phyloP scores from a whole-genome alignment of 2,329 filamentous ascomycete species.

The Ceratocystis diversiconidia region DNA sequence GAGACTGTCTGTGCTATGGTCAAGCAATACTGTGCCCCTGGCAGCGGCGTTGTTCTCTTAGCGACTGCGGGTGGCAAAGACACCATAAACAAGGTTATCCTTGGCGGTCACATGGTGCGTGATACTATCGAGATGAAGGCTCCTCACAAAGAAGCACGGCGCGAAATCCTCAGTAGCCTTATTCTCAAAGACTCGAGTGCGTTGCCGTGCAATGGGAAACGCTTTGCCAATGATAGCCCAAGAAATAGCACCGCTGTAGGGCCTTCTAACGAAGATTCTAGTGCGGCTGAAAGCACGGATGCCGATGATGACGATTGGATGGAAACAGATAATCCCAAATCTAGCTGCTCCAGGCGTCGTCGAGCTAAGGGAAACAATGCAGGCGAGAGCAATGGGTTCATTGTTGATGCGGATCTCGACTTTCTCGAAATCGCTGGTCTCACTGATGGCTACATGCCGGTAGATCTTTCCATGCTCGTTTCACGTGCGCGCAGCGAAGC shows the following conservation, averaged over 20 bases:
- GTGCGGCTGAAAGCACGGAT: constrained; percentile 29
- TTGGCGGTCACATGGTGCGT: constrained; percentile 81
- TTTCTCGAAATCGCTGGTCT: constrained; percentile 85
- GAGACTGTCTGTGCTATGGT: constrained; percentile 75
- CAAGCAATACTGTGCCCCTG: constrained; percentile 65
- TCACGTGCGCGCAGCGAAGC: constrained; percentile 83
- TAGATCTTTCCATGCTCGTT: constrained; percentile 74
- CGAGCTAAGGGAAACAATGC: constrained; percentile 21
- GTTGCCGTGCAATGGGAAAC: not conserved
- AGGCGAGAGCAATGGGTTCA: constrained; percentile 44
- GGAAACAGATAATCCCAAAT: constrained; percentile 47
- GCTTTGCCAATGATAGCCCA: not conserved
- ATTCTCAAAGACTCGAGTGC: constrained; percentile 40
- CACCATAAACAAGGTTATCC: constrained; percentile 73
- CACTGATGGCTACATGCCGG: constrained; percentile 96
- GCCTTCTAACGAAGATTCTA: constrained; percentile 34
- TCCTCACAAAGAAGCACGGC: constrained; percentile 78
- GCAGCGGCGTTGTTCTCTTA: constrained; percentile 70
- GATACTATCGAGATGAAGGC: constrained; percentile 84
- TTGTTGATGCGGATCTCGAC: constrained; percentile 64
- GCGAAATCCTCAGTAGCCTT: constrained; percentile 70
- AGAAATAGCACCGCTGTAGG: constrained; percentile 39
- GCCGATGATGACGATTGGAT: constrained; percentile 55
- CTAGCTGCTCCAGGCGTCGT: constrained; percentile 27
- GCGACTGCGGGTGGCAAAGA: constrained; percentile 91